A percentile compares a stretch with the other conserved stretches of the same genome.
phyloP scores from a whole-genome alignment of 176 grass and related monocot genomes.

The Oryza brachyantha region DNA sequence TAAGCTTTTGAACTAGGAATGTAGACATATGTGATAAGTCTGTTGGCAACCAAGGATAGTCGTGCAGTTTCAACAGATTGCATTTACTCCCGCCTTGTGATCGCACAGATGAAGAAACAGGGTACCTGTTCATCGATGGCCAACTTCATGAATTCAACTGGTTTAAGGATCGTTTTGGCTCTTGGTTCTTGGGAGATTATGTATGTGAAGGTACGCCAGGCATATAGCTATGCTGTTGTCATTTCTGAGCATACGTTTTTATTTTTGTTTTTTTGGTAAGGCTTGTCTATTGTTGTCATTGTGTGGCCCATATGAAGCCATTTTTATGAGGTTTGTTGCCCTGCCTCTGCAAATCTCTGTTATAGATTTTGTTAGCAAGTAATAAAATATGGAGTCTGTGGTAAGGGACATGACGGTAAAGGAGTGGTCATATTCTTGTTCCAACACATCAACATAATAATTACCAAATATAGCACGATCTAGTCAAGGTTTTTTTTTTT shows the following conservation, averaged over 20 bases:
- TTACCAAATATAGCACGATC: background rate
- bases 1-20: background rate
- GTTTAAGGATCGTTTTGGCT: constrained; percentile 85
- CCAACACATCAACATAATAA: background rate
- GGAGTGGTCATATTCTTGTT: background rate
- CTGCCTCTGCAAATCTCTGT: background rate
- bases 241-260: background rate
- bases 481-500: too few species aligned
- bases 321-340: background rate
- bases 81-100: background rate
- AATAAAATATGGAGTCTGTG: background rate
- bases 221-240: background rate
- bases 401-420: background rate
- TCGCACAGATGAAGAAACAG: constrained; percentile 60
- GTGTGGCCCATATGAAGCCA: background rate
- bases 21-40: background rate
- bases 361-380: background rate
- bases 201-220: constrained; percentile 72
- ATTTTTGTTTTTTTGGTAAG: background rate
- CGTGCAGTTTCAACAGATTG: background rate
- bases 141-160: constrained; percentile 80
- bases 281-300: background rate
- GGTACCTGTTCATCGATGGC: constrained; percentile 56
- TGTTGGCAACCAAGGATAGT: background rate
- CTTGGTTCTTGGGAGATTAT: constrained; percentile 96